Base-by-base conservation (phyloP, 2,329 filamentous ascomycete genomes). In the Hypoxylon sp. region DNA sequence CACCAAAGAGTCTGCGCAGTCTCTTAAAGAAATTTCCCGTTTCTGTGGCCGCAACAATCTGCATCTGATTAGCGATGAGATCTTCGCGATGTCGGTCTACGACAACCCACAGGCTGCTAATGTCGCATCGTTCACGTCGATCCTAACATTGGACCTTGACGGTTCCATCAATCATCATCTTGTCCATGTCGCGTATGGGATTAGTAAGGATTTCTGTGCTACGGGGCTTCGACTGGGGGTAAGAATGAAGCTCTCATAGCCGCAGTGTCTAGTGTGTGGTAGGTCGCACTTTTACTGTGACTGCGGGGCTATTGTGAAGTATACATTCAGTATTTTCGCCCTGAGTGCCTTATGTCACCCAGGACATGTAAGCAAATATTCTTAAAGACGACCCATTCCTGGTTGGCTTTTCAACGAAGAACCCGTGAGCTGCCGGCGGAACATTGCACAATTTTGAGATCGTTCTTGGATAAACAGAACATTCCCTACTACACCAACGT, bases 81-180 rank as follows among this genome's bases (percentile, higher is more conserved):
- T 57, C 10, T 57, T 57, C 25, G 53, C 53, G 11, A 55, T 28
- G 51, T 55, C 51, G 11, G 51, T 55, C 7, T 55, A 55, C 23
- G 34, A 55, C 2, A 55, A 55, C 21, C 51, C 51, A 30, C 30
- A 45, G 7, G 51, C 21, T 45, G 3, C 34, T 41, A 11, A 55
- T 34, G 21, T 23, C 36, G 28, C 23, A 10, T 21, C 34, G 19
- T 55, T 55, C 36, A 43, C 51, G 34, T 55, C 51, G 4, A 21
- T 43, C 7, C 10, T 43, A 19, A 5, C 51, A 4, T 30, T 55
- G 36, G 14, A 55, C 19, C 36, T 55, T 4, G 21, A 23, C 17
- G 51, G 45, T 19, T 41, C 5, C n/a, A 55, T 55, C 19, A 34
- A 43, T 43, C 51, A 4, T 32, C 51, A 55, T 7, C n/a, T 41